phyloP scores from a whole-genome alignment of 1,284 basidiomycete species.

The Ustilago cynodontis region DNA sequence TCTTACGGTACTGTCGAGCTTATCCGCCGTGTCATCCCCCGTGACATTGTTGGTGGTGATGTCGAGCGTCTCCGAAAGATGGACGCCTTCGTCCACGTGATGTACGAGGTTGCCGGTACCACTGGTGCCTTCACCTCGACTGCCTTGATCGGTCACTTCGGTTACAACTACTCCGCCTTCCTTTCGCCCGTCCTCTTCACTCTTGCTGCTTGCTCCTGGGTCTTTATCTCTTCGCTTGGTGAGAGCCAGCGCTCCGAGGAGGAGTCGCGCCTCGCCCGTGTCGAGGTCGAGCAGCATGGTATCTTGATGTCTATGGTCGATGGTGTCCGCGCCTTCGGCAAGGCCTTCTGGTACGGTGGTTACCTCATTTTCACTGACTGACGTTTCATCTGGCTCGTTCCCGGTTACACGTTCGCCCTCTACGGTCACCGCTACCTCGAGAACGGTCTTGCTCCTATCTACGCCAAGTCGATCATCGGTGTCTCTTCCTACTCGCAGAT shows the following conservation, averaged over 20 bases:
- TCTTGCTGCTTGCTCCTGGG: conserved; percentile 59
- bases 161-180: conserved; percentile 70
- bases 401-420: conserved; percentile 69
- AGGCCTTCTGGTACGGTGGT: conserved; percentile 68
- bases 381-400: conserved; percentile 69
- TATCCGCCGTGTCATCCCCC: conserved; percentile 70
- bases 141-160: conserved; percentile 68
- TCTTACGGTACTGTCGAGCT: conserved; percentile 71
- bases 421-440: conserved; percentile 71
- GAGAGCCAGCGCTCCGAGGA: conserved; percentile 43
- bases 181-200: conserved; percentile 67
- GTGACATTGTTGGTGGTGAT: conserved; percentile 69
- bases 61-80: conserved; percentile 67
- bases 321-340: conserved; percentile 61
- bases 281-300: conserved; percentile 43
- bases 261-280: conserved; percentile 32
- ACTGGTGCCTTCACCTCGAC: conserved; percentile 70
- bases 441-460: conserved; percentile 70
- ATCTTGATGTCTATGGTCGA: conserved; percentile 50
- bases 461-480: conserved; percentile 67
- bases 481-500: conserved; percentile 69
- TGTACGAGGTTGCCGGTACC: conserved; percentile 71
- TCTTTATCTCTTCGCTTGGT: conserved; percentile 57
- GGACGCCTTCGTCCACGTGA: conserved; percentile 70
- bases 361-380: conserved; percentile 65